Evolutionary conservation across 345 rosid species (phyloP), one percentile per base, ranked within the genome.

Genomic region (Boechera divaricarpa): DNA sequence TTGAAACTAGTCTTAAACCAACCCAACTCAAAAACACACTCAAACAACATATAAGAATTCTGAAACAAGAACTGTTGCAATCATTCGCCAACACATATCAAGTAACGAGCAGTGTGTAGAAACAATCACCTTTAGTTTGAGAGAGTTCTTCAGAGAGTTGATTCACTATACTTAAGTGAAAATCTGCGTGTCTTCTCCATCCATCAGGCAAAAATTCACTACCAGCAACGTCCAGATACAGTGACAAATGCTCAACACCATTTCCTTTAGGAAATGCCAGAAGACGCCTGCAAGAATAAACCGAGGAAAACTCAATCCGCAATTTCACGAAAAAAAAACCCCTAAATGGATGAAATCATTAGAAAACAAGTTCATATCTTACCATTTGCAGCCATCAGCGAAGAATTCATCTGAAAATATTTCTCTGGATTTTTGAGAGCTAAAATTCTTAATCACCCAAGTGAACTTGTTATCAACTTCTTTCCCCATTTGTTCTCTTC

Each of bases 221-320:
- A 1, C 29, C 15, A 35, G 29, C 7, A 59, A 59, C 64, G 28
- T 1, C 44, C 6, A 59, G 29, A 59, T 16, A 59, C 45, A 59
- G 7, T 1, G 64, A 59, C 4, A 59, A 36, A 8, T 9, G 0
- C 28, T 59, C 8, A 35, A 35, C 64, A 59, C 28, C 2, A 83
- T 89, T 89, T 73, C 91, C 96, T 47, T 85, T 84, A 1, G 97
- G 95, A 48, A 85, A 91, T n/a, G 85, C 86, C 33, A 86, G 82
- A 74, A 91, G 70, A 76, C 93, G 84, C 98, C 93, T 93, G 80
- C 72, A 55, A n/a, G 21, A 28, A 28, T 31, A 21, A 21, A 21
- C 24, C 1, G 24, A 21, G 24, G 24, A 21, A 21, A 21, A 21
- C 24, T 21, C 24, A 21, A 18, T 49, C 3, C 6, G 5, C 13